Evolutionary conservation across 257 asterid species (phyloP).

Genomic region (Ilex asprella): DNA sequence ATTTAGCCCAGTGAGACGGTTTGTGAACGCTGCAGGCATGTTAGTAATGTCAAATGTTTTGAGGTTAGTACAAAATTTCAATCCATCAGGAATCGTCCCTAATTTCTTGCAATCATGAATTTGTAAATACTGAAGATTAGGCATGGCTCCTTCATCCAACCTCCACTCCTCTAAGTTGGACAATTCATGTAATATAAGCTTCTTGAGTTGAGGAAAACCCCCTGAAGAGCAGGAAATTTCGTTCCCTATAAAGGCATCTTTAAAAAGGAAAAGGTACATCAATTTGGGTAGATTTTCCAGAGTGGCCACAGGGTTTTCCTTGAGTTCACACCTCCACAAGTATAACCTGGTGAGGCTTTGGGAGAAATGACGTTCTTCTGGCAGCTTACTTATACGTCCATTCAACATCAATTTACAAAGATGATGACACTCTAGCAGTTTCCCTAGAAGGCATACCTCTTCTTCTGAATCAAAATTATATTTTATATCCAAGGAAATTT

Average conservation of each 20-base stretch:
- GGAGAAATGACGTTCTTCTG: neutral
- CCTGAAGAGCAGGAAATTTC: neutral
- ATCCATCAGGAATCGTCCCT: conserved; percentile 15
- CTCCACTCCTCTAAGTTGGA: neutral
- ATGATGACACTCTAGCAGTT: no score
- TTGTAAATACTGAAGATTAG: neutral
- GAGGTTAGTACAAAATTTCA: conserved; percentile 9
- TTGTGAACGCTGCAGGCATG: neutral
- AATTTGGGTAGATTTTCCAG: neutral
- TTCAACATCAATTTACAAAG: no score
- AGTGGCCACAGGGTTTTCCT: no score
- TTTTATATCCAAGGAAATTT: no score
- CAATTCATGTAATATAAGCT: rapidly evolving
- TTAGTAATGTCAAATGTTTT: neutral
- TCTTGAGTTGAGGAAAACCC: conserved; percentile 14
- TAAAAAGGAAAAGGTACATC: rapidly evolving
- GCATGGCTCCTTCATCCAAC: conserved; percentile 6
- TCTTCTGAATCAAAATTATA: no score
- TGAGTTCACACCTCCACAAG: no score
- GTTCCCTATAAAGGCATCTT: neutral
- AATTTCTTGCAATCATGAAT: neutral
- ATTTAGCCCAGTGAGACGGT: neutral
- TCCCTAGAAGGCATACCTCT: no score
- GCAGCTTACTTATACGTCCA: no score
- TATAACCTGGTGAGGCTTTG: no score